phyloP scores from a whole-genome alignment of 169 alveolate species.

The Babesia bovis region DNA sequence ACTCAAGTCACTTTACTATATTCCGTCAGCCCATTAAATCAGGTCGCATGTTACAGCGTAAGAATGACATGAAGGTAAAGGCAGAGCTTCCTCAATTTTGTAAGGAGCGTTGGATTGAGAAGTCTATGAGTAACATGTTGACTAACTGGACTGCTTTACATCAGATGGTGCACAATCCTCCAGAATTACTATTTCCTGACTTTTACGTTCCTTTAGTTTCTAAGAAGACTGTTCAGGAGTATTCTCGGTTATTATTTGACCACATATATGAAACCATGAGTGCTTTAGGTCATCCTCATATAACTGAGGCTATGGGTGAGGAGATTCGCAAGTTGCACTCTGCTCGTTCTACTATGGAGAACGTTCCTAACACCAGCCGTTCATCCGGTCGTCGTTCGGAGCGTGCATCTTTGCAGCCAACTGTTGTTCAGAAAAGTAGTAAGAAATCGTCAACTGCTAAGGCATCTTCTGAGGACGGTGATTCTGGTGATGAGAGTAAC shows the following conservation, averaged over 20 bases:
- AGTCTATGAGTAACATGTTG: slow-evolving; percentile 57
- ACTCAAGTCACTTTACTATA: slow-evolving; percentile 36
- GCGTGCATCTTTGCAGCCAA: neutral
- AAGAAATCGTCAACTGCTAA: neutral
- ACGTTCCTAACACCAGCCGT: neutral
- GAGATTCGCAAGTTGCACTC: neutral
- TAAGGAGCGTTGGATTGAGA: slow-evolving; percentile 64
- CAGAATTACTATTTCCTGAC: slow-evolving; percentile 68
- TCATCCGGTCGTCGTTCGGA: neutral
- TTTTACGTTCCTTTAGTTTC: slow-evolving; percentile 68
- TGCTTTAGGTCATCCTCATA: neutral
- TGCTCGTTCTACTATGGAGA: neutral
- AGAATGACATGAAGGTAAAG: slow-evolving; percentile 22
- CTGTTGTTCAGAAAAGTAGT: neutral
- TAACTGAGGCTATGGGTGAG: neutral
- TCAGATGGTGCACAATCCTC: slow-evolving; percentile 75
- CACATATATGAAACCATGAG: slow-evolving; percentile 75
- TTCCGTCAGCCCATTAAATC: slow-evolving; percentile 48
- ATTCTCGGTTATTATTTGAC: slow-evolving; percentile 68
- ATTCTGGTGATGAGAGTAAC: neutral
- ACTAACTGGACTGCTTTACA: slow-evolving; percentile 78
- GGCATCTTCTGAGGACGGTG: neutral
- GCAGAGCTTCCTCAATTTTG: slow-evolving; percentile 47
- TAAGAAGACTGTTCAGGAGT: slow-evolving; percentile 68
- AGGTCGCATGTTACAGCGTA: slow-evolving; percentile 25